Conservation (phyloP, 768 basidiomycete species). For the Melanogaster broomeanus region DNA sequence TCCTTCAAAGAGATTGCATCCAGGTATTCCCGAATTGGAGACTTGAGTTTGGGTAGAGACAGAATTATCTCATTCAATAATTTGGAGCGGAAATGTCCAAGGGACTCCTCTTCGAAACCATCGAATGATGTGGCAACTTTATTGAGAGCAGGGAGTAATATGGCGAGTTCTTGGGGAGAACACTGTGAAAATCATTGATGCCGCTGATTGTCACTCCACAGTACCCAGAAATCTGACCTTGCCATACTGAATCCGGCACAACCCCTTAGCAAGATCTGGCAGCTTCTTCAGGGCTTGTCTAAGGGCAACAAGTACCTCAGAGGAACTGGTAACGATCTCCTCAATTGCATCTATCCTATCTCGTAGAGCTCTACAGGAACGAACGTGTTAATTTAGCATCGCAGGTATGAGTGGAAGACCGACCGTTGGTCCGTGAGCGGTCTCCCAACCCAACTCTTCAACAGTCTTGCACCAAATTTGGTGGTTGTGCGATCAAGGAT, state of each 20-base stretch:
- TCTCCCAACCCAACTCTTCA: constrained; percentile 84
- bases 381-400: neutral
- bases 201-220: neutral
- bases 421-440: constrained; percentile 78
- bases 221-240: constrained; percentile 54
- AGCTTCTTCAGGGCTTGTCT: constrained; percentile 67
- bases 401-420: constrained; percentile 16
- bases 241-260: constrained; percentile 89
- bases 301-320: constrained; percentile 64
- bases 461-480: constrained; percentile 81
- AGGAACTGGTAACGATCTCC: constrained; percentile 69
- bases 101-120: constrained; percentile 39
- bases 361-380: constrained; percentile 60
- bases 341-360: constrained; percentile 83
- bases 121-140: constrained; percentile 69
- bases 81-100: constrained; percentile 60
- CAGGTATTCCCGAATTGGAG: constrained; percentile 55
- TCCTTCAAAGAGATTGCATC: constrained; percentile 56
- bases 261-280: constrained; percentile 87
- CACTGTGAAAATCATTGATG: constrained; percentile 46
- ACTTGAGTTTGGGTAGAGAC: constrained; percentile 65
- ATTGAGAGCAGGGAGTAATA: constrained; percentile 73
- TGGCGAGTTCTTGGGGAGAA: constrained; percentile 77
- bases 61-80: constrained; percentile 72
- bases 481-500: constrained; percentile 87